These are phyloP conservation scores for Puccinellia tenuiflora DNA, from an alignment of 176 grass and related monocot genomes.

Conservation along the genomic window DNA sequence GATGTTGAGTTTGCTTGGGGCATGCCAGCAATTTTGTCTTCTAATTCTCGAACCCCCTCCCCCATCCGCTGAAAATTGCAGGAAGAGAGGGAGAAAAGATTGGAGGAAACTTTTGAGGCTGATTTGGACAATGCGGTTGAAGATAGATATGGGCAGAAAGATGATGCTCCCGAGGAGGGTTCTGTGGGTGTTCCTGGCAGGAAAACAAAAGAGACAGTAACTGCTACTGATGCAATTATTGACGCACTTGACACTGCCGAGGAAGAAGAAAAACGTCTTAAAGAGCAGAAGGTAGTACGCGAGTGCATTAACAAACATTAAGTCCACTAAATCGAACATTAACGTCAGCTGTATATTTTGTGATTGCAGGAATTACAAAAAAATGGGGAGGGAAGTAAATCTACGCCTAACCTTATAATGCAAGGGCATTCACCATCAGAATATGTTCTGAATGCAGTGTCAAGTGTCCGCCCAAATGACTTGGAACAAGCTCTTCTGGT, in stretches of 20 bases:
- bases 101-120: conserved; percentile 33
- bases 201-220: conserved; percentile 88
- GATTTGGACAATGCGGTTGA: conserved; percentile 71
- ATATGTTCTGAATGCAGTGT: conserved; percentile 77
- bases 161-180: conserved; percentile 77
- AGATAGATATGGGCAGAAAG: conserved; percentile 69
- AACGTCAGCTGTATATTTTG: not conserved
- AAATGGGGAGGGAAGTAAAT: conserved; percentile 41
- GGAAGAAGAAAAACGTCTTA: conserved; percentile 74
- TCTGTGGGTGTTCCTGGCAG: conserved; percentile 80
- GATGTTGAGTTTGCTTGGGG: not conserved
- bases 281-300: conserved; percentile 48
- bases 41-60: not conserved
- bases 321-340: not conserved
- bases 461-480: conserved; percentile 73
- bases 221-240: conserved; percentile 79
- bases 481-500: conserved; percentile 85
- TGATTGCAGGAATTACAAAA: conserved; percentile 64
- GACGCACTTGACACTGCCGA: conserved; percentile 86
- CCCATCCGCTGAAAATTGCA: not conserved
- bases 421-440: conserved; percentile 74
- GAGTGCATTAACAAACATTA: not conserved
- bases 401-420: conserved; percentile 80
- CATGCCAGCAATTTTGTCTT: not conserved
- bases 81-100: conserved; percentile 88